Base-by-base conservation (phyloP, 495 filamentous ascomycete species). In the Xylaria curta region DNA sequence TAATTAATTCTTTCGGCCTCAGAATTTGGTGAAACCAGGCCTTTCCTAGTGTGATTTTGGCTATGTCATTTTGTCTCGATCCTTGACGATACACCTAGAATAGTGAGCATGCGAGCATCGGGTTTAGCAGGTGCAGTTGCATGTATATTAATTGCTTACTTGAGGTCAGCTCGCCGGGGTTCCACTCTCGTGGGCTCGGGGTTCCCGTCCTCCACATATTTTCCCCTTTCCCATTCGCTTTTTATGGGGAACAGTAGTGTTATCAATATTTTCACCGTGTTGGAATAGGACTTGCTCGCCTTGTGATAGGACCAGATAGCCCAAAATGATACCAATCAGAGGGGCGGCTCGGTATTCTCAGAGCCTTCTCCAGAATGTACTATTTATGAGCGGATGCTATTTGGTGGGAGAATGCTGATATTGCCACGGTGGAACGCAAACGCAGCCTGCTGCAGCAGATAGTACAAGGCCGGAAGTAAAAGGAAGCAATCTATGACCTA, bases 101-200 rank as follows among this genome's bases (percentile, higher is more conserved):
- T 19, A 24, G 19, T 53, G 19, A 36, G 28, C 44, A 67, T 67
- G 49, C n/a, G 28, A 54, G 19, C 10, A 33, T 44, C 38, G 21
- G 36, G 60, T 63, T 44, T 24, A 3, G 3, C 15, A 44, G 1
- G 21, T 42, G 42, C 36, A 13, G 65, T 56, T 42, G 49, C 65
- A 67, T 4, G 4, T 67, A 28, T 40, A 67, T 67, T 67, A 67
- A 54, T 54, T 67, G 65, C 65, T 67, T 56, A 67, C 47, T 56
- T 54, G 12, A 21, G 15, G 65, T 67, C 65, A 67, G 65, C 65
- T 67, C 47, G 6, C 21, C 47, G 47, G 49, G 13, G 5, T 3
- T n/a, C 28, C 28, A 4, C 31, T 1, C 46, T 28, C n/a, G 59
- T n/a, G 10, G 68, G 6, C 17, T 70, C 68, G 68, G 68, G 42